Evolutionary conservation across 371 early-diverging fungal species (phyloP).

Genomic region (Parasitella parasitica): DNA sequence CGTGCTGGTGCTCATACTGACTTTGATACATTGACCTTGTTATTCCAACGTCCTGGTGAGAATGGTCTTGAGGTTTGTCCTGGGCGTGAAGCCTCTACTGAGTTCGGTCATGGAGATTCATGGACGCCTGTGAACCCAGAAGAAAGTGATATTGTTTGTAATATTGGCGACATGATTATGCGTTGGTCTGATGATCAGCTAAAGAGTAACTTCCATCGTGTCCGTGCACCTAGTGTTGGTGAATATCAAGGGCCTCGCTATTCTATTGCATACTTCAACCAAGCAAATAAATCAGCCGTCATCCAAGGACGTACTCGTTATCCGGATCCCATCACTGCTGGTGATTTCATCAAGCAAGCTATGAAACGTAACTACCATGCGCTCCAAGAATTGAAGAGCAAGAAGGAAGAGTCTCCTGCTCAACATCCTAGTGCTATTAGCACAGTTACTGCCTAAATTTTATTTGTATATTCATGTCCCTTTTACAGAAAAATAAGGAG

Average conservation of each 20-base stretch:
- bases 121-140: conserved; percentile 32
- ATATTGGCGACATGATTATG: conserved; percentile 42
- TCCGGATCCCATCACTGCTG: conserved; percentile 34
- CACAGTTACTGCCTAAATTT: background rate
- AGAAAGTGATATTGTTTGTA: conserved; percentile 38
- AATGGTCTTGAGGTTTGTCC: conserved; percentile 35
- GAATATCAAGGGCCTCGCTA: conserved; percentile 39
- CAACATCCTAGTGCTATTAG: background rate
- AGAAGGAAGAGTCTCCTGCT: background rate
- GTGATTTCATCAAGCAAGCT: conserved; percentile 29
- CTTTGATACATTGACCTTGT: conserved; percentile 32
- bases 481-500: conserved; percentile 17
- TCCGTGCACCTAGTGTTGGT: conserved; percentile 31
- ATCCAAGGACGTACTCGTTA: conserved; percentile 37
- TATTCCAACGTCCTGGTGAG: conserved; percentile 31
- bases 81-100: conserved; percentile 32
- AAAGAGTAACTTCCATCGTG: conserved; percentile 36
- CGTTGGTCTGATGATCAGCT: conserved; percentile 34
- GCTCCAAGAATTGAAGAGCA: conserved; percentile 24
- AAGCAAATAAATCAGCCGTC: conserved; percentile 34
- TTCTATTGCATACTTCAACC: conserved; percentile 39
- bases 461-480: conserved; percentile 1
- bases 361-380: conserved; percentile 35
- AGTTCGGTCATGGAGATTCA: conserved; percentile 30
- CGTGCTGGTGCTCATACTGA: conserved; percentile 42